Evolutionary conservation across 2,329 filamentous ascomycete species (phyloP), one percentile per base, ranked within the genome.

Genomic region (Paracamarosporium sp.): DNA sequence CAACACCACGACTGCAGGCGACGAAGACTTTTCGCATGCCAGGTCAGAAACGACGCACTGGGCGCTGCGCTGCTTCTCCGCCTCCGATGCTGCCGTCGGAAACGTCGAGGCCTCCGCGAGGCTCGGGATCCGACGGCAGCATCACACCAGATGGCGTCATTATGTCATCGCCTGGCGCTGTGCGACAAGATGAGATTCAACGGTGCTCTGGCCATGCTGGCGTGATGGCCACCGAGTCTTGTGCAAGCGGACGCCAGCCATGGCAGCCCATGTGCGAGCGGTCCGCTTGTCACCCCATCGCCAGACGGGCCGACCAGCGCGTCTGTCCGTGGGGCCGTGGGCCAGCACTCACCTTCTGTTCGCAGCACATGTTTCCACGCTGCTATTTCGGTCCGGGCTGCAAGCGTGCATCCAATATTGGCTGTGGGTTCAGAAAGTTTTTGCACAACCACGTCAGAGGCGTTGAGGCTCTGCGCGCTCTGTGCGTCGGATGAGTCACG

Each of bases 1-100:
- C 48, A 58, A 47, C 56, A 55, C 56, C 51, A 57, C 31, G 41
- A 44, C 24, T 36, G n/a, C n/a, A n/a, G n/a, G n/a, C n/a, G n/a
- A n/a, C 24, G 43, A 45, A 45, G 43, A 28, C 9, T 31, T 45
- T 45, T 45, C 43, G 4, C 7, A 35, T 35, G 43, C 25, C 43
- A 27, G n/a, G n/a, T 22, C 20, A 25, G 22, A 27, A 2, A 22
- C 20, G 20, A 20, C 5, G n/a, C 5, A 20, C 17, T 5, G 15
- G 9, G 11, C 12, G 11, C 31, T 15, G 31, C 31, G 12, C n/a
- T 13, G 31, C 31, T 13, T n/a, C 7, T 36, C 13, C 40, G 22
- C 13, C 41, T 45, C 25, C 24, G 24, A 45, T n/a, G 13, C 15
- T 24, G 28, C 7, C 15, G 25, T 24, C 30, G 44, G 28, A 47